Evolutionary conservation across 192 early-diverging fungal species (phyloP).

Genomic region (Coemansia aciculifera): DNA sequence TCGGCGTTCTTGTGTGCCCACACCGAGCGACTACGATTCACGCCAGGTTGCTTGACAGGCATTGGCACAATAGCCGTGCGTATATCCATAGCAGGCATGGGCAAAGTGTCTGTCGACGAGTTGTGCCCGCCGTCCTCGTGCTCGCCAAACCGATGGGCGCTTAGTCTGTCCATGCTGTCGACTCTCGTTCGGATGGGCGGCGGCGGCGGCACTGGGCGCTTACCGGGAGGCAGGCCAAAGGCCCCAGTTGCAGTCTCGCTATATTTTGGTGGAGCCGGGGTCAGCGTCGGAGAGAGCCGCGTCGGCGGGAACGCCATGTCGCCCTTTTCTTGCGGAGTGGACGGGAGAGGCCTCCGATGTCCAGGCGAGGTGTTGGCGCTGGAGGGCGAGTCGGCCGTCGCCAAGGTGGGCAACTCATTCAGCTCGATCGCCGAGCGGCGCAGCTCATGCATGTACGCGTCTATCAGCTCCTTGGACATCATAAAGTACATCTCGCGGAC

Average conservation of each 20-base stretch:
- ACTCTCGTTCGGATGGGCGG: slow-evolving; percentile 11
- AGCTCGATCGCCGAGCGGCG: slow-evolving; percentile 24
- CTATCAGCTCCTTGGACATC: slow-evolving; percentile 65
- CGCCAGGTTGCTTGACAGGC: slow-evolving; percentile 7
- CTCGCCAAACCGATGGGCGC: slow-evolving; percentile 14
- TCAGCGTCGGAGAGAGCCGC: background rate
- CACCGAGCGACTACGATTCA: slow-evolving; percentile 52
- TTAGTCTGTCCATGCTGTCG: background rate
- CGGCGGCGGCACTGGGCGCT: background rate
- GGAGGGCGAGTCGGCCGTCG: background rate
- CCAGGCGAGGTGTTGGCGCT: background rate
- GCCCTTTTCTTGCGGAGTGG: background rate
- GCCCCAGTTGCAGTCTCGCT: background rate
- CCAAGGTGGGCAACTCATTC: background rate
- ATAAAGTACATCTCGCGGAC: slow-evolving; percentile 67
- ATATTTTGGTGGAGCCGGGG: background rate
- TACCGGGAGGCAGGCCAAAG: background rate
- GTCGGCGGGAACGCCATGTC: background rate
- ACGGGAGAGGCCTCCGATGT: background rate
- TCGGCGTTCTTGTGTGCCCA: slow-evolving; percentile 56
- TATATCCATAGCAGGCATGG: slow-evolving; percentile 25
- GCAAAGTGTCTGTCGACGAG: slow-evolving; percentile 40
- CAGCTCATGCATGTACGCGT: slow-evolving; percentile 59
- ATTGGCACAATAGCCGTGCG: slow-evolving; percentile 35
- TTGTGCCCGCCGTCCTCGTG: slow-evolving; percentile 12